Evolutionary conservation across 2,329 filamentous ascomycete species (phyloP), one percentile per base, ranked within the genome.

Genomic region (Didymella lethalis): DNA sequence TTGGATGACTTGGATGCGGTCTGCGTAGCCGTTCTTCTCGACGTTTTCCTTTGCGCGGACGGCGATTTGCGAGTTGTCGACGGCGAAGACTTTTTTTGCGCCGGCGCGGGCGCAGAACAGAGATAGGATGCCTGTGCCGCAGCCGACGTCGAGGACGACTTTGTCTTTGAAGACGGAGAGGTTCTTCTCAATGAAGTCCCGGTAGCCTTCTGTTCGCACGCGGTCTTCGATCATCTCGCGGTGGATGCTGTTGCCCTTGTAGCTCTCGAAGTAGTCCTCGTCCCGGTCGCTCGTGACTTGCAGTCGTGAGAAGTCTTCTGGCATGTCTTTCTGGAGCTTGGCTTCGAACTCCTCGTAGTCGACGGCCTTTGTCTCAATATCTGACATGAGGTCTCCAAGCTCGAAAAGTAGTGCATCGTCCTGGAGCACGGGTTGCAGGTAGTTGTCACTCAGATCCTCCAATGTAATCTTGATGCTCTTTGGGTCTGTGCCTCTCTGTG

Each of bases 41-140:
- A 97, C 84, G 70, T 95, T 97, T 72, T 94, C 90, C 40, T 88
- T 87, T 4, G 93, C 93, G 73, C 93, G 93, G 71, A 91, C 83
- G 69, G 97, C 92, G 74, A 98, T 97, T 67, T 89, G 89, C 3
- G 92, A 95, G 73, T 95, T 95, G 78, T 98, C 93, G 8, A 98
- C 93, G 4, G 93, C 92, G 75, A 96, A 89, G 54, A 98, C 93
- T 68, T 88, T 87, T 69, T 89, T 87, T 7, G 94, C 94, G 38
- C 93, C 94, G 16, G 93, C 94, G 76, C 90, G 91, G 54, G 93
- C 93, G 75, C 92, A 96, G 81, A 98, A 97, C 88, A 98, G 93
- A 72, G 90, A 94, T 14, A 98, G 81, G 65, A 97, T 97, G 26
- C 92, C 92, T 7, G 84, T 86, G n/a, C 80, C 77, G 72, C 93